Evolutionary conservation across 2,329 filamentous ascomycete genomes (phyloP), one percentile per base, ranked within the genome.

Genomic region (Lasiodiplodia sp.): DNA sequence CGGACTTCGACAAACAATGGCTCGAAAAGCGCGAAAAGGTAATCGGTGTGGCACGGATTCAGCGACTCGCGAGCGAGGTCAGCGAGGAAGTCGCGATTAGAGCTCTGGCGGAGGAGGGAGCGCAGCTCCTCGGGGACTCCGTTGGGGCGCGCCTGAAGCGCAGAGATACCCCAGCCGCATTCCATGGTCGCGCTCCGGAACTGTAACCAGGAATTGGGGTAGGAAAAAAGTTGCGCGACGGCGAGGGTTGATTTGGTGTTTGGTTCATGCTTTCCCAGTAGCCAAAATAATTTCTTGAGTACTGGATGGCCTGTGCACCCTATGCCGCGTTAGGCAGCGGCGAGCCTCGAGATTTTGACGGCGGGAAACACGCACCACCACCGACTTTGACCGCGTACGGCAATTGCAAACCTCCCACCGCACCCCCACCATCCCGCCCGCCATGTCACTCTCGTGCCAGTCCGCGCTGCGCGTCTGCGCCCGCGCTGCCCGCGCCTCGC

Each of bases 1-100:
- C 91, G 93, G 62, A 96, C 84, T 79, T 97, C 94, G 73, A 93
- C 88, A 75, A 96, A 92, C 51, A 94, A 82, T 70, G 86, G 83
- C 77, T 92, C 89, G 79, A 94, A 94, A 75, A 91, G 86, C 72
- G 87, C 83, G 76, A 96, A 94, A 76, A 97, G 83, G 68, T 84
- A 84, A 76, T 93, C 88, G 74, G 93, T 95, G 78, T 89, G 86
- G 80, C 84, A 83, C 73, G 92, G 85, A 74, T 88, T 85, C 75
- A 97, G 86, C 69, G 92, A 89, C 69, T 89, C 87, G 74, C 28
- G 86, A 83, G 73, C 92, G 87, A 75, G 96, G 83, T 73, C 87
- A 78, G 93, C 88, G 51, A 96, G 86, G 79, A 94, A 90, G 75
- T 87, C 86, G 72, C 86, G 85, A 76, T 89, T 86, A 69, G 86